Evolutionary conservation across 192 early-diverging fungal genomes (phyloP).

Genomic region (Chytriomyces hyalinus): DNA sequence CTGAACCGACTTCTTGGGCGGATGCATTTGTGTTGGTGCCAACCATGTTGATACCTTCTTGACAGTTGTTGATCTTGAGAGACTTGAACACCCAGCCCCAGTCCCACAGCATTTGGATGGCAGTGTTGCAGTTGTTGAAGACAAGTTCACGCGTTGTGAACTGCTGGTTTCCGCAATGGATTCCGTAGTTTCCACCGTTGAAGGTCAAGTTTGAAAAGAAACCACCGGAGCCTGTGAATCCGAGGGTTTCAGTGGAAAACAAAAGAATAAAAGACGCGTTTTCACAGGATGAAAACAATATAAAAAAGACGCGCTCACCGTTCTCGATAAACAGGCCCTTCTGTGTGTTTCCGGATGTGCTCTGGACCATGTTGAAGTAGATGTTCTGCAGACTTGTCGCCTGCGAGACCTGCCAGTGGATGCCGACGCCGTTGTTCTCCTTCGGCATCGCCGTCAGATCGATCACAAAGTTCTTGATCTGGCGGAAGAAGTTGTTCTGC

Average conservation of each 20-base stretch:
- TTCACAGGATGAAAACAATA: too few species aligned
- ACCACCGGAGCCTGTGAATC: slow-evolving; percentile 38
- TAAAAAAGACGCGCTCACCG: not conserved
- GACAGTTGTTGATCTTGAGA: slow-evolving; percentile 42
- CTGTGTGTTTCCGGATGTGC: slow-evolving; percentile 36
- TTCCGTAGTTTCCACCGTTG: slow-evolving; percentile 48
- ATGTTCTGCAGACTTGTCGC: slow-evolving; percentile 49
- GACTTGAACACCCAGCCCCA: slow-evolving; percentile 52
- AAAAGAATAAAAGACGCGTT: not conserved
- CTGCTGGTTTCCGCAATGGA: slow-evolving; percentile 50
- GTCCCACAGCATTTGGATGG: slow-evolving; percentile 49
- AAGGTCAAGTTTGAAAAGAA: slow-evolving; percentile 51
- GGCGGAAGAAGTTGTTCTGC: slow-evolving; percentile 54
- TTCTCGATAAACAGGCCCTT: slow-evolving; percentile 52
- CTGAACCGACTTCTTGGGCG: slow-evolving; percentile 37
- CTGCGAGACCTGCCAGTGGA: slow-evolving; percentile 56
- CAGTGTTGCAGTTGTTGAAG: slow-evolving; percentile 45
- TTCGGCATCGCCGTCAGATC: slow-evolving; percentile 43
- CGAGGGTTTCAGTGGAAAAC: not conserved
- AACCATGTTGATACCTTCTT: slow-evolving; percentile 47
- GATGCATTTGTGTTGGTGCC: slow-evolving; percentile 17
- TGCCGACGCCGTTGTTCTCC: slow-evolving; percentile 29
- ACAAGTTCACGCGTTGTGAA: slow-evolving; percentile 43
- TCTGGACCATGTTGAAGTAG: slow-evolving; percentile 40
- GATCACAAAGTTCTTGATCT: slow-evolving; percentile 51